Base-by-base conservation (phyloP, 805 yeast species). In the Candida pseudofarinosa region DNA sequence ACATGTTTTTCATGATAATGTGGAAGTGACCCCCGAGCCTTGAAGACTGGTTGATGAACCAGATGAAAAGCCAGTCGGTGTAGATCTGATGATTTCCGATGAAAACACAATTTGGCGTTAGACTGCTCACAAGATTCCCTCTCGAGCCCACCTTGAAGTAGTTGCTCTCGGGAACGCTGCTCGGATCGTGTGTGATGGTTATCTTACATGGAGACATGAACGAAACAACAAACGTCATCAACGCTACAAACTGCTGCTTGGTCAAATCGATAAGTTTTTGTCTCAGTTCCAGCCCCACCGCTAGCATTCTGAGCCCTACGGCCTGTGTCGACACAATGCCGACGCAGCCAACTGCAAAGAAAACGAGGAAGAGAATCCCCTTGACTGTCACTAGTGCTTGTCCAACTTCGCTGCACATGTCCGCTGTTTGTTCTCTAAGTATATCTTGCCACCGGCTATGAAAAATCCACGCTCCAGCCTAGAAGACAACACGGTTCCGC, bases 21-120 rank as follows among this genome's bases (percentile, higher is more conserved):
- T 74, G 80, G 7, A 90, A 71, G 38, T 77, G 72, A 32, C 84
- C 85, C 6, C 83, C 78, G 35, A 82, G 61, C n/a, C 73, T 61
- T 10, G 88, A 77, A 4, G 89, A 74, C 59, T 87, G 85, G 0
- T 86, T 70, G 16, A 86, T 46, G 79, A 87, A 91, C 99, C 99
- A 91, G 42, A 88, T 52, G 53, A 79, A 89, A 8, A 85, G 73
- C 99, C 99, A 91, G 60, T 91, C 99, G 3, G 91, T 81, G 60
- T 91, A 91, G 18, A 91, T 83, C 65, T 90, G 97, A 62, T 91
- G 98, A 58, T 91, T 91, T n/a, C 93, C 79, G 30, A 90, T 82
- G 37, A 84, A 59, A 2, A 91, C 74, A 0, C 86, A 73, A 33
- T 80, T 74, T 16, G 76, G 77, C 5, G 69, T 60, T 35, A 83